Base-by-base conservation (phyloP, 2,329 filamentous ascomycete species). In the Aureobasidium sp. region DNA sequence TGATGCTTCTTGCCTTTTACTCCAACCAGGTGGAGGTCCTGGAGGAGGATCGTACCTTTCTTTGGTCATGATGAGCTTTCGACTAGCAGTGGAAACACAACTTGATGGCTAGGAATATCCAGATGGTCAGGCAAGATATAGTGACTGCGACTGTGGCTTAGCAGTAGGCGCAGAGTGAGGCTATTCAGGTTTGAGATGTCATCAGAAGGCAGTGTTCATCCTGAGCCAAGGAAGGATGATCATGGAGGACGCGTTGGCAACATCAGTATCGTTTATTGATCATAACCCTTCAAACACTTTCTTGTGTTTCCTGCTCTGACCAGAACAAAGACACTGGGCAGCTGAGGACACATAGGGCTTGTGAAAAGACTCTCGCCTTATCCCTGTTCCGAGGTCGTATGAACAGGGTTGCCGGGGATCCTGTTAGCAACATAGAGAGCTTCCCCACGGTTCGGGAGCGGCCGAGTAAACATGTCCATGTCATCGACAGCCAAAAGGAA, bases 11-110 rank as follows among this genome's bases (percentile, higher is more conserved):
- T 62, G 61, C 47, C 26, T 63, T 27, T 59, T 51, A 41, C 59
- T 52, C 39, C 67, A 68, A n/a, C 67, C 64, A 26, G 70, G 70
- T 36, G 71, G 71, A 9, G 71, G 69, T 9, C 71, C 71, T 1
- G 69, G 66, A 36, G 72, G 71, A 26, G 72, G 70, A 55, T 67
- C 64, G 55, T 69, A 72, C 29, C 67, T 44, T 39, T 73, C 68
- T 12, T 56, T 56, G 52, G 43, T 44, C 61, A 63, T 63, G 34
- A 27, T 56, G 51, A 41, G 15, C 26, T 27, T 52, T 12, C 5
- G 39, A 24, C 6, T 52, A 12, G n/a, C 26, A 24, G 17, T 12
- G 29, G 10, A 34, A 9, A 24, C 10, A 20, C 17, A 39, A 15
- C 3, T 39, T 17, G 15, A 12, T 20, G 27, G 13, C 20, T 39